Base-by-base conservation (phyloP, 331 rosid species). In the Malus hybrid region DNA sequence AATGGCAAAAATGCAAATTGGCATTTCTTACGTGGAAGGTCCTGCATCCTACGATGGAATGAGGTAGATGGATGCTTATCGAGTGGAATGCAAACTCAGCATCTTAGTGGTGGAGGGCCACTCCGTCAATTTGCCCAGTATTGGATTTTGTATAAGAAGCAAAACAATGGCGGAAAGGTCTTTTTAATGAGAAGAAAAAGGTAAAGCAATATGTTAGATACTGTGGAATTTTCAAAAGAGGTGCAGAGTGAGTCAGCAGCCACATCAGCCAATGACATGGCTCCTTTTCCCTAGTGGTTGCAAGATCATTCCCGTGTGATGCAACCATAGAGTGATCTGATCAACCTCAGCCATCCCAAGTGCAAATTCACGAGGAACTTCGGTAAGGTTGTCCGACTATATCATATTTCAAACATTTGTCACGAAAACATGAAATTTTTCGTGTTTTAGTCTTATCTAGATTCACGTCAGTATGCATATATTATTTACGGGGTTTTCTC, bases 81-180 rank as follows among this genome's bases (percentile, higher is more conserved):
- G 31, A 91, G 97, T 91, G 98, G 98, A 90, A 88, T 84, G 86
- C 96, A 84, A 67, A 89, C 93, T 93, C 96, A 80, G 88, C 93
- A 88, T 83, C 91, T 69, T 60, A 85, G 81, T 70, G 71, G 65
- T 76, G 39, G 70, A 87, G 90, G 71, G 81, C 83, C 12, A 76
- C 70, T 85, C 87, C 77, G 15, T 42, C 46, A 39, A 42, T 42
- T 42, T 42, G 46, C 46, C 46, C 12, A 3, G 44, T 9, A 39
- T 39, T 39, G 46, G 46, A 39, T 78, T 76, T 85, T 89, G 79
- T 13, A 34, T 69, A 16, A 39, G 80, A 79, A 71, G 82, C 68
- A 60, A 22, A 82, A 78, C 77, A 69, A 56, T 48, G 79, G 54
- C 62, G 71, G 74, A 71, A 83, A 55, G 76, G 19, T 16, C 55